Evolutionary conservation across 108 stramenopile species (phyloP).

Genomic region (Fragilaria radians): DNA sequence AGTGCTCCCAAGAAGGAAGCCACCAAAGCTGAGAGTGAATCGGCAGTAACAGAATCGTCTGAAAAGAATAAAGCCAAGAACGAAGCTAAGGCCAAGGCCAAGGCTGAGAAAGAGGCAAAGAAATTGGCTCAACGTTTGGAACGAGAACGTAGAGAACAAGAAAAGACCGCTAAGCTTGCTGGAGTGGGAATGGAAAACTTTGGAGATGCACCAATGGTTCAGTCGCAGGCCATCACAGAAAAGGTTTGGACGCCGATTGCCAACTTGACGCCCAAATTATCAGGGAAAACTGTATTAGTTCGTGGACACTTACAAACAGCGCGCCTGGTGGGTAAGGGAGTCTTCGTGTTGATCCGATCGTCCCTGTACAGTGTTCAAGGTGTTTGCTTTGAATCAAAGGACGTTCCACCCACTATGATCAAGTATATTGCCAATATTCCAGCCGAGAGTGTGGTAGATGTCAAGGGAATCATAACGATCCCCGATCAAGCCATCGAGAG

Average conservation of each 20-base stretch:
- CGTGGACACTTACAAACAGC: slow-evolving; percentile 83
- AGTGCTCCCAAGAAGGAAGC: slow-evolving; percentile 35
- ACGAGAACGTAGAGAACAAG: slow-evolving; percentile 67
- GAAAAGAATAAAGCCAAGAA: slow-evolving; percentile 73
- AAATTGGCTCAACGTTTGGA: slow-evolving; percentile 77
- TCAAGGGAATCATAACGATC: slow-evolving; percentile 71
- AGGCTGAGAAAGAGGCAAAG: slow-evolving; percentile 84
- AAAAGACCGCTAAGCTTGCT: slow-evolving; percentile 72
- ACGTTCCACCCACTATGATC: slow-evolving; percentile 83
- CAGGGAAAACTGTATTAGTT: slow-evolving; percentile 75
- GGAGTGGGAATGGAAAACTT: slow-evolving; percentile 78
- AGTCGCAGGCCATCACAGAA: slow-evolving; percentile 52
- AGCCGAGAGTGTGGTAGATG: slow-evolving; percentile 92
- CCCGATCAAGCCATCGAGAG: slow-evolving; percentile 81
- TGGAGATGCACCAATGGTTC: slow-evolving; percentile 86
- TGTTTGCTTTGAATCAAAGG: slow-evolving; percentile 73
- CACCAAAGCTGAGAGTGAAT: slow-evolving; percentile 22
- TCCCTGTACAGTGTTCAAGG: slow-evolving; percentile 89
- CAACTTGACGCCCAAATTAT: slow-evolving; percentile 61
- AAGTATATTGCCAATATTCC: slow-evolving; percentile 88
- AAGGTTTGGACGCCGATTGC: slow-evolving; percentile 72
- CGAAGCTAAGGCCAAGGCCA: slow-evolving; percentile 55
- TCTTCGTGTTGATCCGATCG: slow-evolving; percentile 92
- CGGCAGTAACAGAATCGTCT: slow-evolving; percentile 59
- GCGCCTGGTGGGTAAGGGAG: slow-evolving; percentile 90